Conservation (phyloP, 2,329 filamentous ascomycete species). For the Claviceps africana region DNA sequence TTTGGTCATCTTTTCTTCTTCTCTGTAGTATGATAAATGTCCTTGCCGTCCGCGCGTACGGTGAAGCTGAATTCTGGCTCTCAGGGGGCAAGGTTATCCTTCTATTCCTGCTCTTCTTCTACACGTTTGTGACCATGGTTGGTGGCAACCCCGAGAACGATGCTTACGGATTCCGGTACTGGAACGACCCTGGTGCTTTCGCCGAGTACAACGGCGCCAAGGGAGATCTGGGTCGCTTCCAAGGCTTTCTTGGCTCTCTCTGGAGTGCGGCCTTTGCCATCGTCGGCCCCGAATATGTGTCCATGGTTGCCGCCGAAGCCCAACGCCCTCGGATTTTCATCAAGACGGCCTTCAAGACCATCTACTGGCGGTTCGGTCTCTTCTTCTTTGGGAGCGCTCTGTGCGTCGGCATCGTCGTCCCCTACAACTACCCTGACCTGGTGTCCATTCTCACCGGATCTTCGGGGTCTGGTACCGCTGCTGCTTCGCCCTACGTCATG, state of each 20-base stretch:
- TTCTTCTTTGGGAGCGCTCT: constrained; percentile 61
- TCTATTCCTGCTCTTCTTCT: constrained; percentile 53
- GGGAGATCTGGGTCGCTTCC: constrained; percentile 50
- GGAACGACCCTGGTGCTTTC: constrained; percentile 31
- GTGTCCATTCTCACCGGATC: constrained; percentile 30
- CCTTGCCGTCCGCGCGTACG: constrained; percentile 51
- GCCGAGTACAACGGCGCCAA: constrained; percentile 39
- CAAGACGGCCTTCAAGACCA: constrained; percentile 56
- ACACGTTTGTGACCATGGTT: constrained; percentile 69
- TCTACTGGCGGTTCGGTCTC: constrained; percentile 56
- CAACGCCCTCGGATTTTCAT: constrained; percentile 49
- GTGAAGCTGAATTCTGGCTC: constrained; percentile 60
- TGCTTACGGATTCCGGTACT: constrained; percentile 57
- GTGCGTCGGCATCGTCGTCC: constrained; percentile 49
- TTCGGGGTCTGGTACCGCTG: constrained; percentile 28
- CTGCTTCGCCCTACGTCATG: constrained; percentile 49
- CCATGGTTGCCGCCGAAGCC: constrained; percentile 55
- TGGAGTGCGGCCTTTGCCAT: constrained; percentile 51
- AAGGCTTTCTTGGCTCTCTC: constrained; percentile 55
- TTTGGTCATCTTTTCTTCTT: not conserved
- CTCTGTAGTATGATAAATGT: constrained; percentile 40
- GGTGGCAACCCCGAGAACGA: constrained; percentile 60
- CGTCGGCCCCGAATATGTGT: constrained; percentile 54
- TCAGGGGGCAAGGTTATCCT: constrained; percentile 50
- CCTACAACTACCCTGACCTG: constrained; percentile 48